Conservation (phyloP, 139 green algal species). For the Zygnema cylindricum region DNA sequence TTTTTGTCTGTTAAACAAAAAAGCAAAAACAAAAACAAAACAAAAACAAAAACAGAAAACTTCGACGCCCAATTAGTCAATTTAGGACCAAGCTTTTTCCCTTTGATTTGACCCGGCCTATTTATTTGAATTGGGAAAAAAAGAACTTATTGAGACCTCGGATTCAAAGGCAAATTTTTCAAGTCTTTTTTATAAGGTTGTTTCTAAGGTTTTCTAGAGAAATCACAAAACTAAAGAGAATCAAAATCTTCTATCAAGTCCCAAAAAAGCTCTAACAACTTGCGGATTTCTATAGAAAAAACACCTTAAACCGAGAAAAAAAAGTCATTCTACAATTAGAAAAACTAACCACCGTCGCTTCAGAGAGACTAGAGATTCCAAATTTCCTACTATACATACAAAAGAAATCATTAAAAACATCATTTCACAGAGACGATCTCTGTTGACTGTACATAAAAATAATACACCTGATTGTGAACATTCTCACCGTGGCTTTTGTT, state of each 20-base stretch:
- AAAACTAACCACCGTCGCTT: no score
- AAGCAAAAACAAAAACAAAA: not conserved
- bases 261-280: no score
- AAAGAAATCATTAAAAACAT: not conserved
- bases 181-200: no score
- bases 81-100: no score
- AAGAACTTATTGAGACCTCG: not conserved
- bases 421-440: not conserved
- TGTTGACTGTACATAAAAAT: not conserved
- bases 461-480: not conserved
- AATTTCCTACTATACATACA: not conserved
- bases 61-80: no score
- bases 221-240: no score
- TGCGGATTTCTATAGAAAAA: no score
- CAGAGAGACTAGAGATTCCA: no score
- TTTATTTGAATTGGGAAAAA: not conserved
- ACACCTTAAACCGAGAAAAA: not conserved
- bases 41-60: not conserved
- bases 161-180: no score
- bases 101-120: not conserved
- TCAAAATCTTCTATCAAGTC: no score
- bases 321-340: no score
- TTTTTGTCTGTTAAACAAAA: not conserved
- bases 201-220: not conserved
- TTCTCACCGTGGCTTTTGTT: constrained; percentile 10